Conservation (phyloP, 768 basidiomycete species). For the Porphyrellus cyaneotinctus region DNA sequence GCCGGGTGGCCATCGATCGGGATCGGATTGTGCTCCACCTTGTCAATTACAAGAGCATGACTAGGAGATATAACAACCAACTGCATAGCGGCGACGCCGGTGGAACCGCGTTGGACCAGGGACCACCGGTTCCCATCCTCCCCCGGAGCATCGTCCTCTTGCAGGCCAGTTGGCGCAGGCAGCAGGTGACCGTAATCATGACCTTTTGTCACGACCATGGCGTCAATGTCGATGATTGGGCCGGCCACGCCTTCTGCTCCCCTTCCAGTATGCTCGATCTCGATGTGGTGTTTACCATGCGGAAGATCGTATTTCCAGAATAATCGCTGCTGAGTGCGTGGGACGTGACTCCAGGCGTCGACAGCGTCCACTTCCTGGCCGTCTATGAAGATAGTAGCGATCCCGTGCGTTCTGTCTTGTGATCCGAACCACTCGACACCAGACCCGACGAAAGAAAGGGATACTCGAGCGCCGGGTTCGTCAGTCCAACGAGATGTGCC, state of each 20-base stretch:
- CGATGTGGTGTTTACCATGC: slow-evolving; percentile 54
- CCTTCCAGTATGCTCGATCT: slow-evolving; percentile 53
- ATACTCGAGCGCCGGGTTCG: slow-evolving; percentile 44
- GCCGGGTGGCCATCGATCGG: slow-evolving; percentile 72
- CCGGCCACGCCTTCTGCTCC: slow-evolving; percentile 34
- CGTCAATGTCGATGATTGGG: slow-evolving; percentile 53
- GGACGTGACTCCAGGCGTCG: slow-evolving; percentile 38
- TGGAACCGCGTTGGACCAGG: slow-evolving; percentile 59
- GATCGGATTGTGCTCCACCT: slow-evolving; percentile 82
- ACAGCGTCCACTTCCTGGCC: slow-evolving; percentile 43
- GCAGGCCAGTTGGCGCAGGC: background rate
- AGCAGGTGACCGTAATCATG: background rate
- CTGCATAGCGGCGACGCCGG: slow-evolving; percentile 80
- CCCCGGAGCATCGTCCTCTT: background rate
- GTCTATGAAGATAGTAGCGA: slow-evolving; percentile 56
- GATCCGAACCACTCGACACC: slow-evolving; percentile 79
- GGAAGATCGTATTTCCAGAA: slow-evolving; percentile 57
- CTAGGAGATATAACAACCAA: slow-evolving; percentile 61
- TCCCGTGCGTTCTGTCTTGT: slow-evolving; percentile 50
- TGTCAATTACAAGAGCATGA: slow-evolving; percentile 74
- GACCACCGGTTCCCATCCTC: slow-evolving; percentile 43
- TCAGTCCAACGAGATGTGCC: slow-evolving; percentile 50
- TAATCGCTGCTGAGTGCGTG: slow-evolving; percentile 55
- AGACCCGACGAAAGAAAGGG: slow-evolving; percentile 65
- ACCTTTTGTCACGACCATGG: slow-evolving; percentile 60